Percentiles rank a stretch among this genome's conserved stretches.
Conservation (phyloP, 2,329 filamentous ascomycete genomes). For the Cordyceps militaris region DNA sequence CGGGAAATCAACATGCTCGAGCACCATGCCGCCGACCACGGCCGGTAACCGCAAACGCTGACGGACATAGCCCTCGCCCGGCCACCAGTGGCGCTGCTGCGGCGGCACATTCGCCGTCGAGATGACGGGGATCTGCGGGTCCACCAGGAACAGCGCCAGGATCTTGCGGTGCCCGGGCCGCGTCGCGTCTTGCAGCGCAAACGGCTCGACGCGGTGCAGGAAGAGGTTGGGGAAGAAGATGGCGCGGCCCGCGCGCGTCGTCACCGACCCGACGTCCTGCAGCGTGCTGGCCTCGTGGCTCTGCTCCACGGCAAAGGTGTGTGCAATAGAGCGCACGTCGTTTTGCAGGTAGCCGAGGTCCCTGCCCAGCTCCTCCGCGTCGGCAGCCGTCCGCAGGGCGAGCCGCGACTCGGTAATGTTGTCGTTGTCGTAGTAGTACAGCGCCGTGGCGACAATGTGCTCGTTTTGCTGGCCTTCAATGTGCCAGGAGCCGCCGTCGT, state of each 20-base stretch:
- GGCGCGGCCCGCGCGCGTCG: conserved; percentile 40
- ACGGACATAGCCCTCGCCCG: background rate
- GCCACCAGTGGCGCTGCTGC: conserved; percentile 34
- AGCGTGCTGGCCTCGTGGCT: conserved; percentile 14
- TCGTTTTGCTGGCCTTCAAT: conserved; percentile 53
- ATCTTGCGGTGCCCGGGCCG: conserved; percentile 52
- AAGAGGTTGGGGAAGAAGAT: conserved; percentile 49
- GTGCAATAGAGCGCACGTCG: conserved; percentile 28
- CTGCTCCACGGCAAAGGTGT: conserved; percentile 28
- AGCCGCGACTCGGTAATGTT: conserved; percentile 51
- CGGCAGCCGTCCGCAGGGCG: conserved; percentile 39
- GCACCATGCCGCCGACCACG: conserved; percentile 2
- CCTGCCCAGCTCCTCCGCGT: conserved; percentile 22
- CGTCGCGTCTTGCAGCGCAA: conserved; percentile 43
- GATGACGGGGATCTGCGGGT: conserved; percentile 42
- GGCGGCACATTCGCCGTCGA: conserved; percentile 39
- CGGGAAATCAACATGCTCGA: background rate
- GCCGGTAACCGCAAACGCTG: background rate
- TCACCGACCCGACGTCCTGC: conserved; percentile 39
- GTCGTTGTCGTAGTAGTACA: conserved; percentile 54
- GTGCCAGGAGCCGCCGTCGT: conserved; percentile 48
- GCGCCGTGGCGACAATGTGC: conserved; percentile 54
- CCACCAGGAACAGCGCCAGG: conserved; percentile 53
- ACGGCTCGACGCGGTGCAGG: conserved; percentile 46
- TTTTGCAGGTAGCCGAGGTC: conserved; percentile 25